Evolutionary conservation across 2,329 filamentous ascomycete species (phyloP), one percentile per base, ranked within the genome.

Genomic region (Truncatella angustata): DNA sequence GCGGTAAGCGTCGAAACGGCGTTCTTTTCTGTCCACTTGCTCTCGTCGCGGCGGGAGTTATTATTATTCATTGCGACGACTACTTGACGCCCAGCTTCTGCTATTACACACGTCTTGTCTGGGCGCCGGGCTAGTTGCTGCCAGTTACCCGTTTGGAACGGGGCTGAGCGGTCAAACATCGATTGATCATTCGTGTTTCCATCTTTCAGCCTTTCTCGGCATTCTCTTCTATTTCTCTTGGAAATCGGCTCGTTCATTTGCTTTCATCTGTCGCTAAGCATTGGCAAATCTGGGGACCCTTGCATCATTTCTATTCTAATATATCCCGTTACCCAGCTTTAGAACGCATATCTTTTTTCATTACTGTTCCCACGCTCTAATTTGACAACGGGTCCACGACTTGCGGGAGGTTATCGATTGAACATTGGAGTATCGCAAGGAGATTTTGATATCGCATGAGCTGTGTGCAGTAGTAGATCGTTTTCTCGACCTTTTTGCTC

Each of bases 401-500:
- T n/a, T 39, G 36, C 7, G 36, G 5, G 36, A 20, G 35, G 35
- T 9, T 39, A 39, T n/a, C 18, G 7, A 9, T 7, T 5, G 6
- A 20, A 14, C 11, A 39, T 16, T 20, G 20, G 40, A 16, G n/a
- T 28, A 7, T 34, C 18, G 28, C 44, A 12, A 47, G 10, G n/a
- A 24, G 10, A 9, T 24, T 21, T 36, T 21, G 6, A 23, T 18
- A 23, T 24, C 32, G 14, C 36, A 66, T 50, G 52, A 24, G n/a
- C 48, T 26, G 12, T 20, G 37, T 16, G 51, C 23, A 39, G 39
- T 45, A 44, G 37, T 28, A 42, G 28, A 26, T 26, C 24, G 37
- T 23, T 28, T 9, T 7, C 23, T 14, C n/a, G 23, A 32, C 7
- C n/a, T 28, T 48, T 21, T 32, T 28, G n/a, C 14, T 14, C 34